Evolutionary conservation across 2,329 filamentous ascomycete species (phyloP).

Genomic region (Penicillium vulpinum): DNA sequence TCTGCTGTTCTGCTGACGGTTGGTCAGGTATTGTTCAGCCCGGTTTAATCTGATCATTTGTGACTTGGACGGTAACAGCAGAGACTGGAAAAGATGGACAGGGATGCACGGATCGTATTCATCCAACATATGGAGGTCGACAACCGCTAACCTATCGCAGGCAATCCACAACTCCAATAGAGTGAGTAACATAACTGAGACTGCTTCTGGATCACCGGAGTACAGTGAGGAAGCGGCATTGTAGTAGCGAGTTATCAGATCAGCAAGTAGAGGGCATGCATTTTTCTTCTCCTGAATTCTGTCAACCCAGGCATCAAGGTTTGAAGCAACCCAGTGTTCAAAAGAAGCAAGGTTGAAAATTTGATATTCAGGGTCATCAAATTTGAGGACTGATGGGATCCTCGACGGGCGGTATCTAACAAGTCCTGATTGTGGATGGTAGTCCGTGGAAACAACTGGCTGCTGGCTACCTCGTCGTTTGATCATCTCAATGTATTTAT

Average conservation of each 20-base stretch:
- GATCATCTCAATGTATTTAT: no score
- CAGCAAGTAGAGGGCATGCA: slow-evolving; percentile 31
- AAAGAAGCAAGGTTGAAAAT: slow-evolving; percentile 40
- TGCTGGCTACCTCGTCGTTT: background rate
- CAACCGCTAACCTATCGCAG: slow-evolving; percentile 53
- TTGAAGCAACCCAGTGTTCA: slow-evolving; percentile 51
- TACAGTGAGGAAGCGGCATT: slow-evolving; percentile 35
- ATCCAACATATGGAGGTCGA: slow-evolving; percentile 45
- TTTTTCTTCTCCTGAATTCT: slow-evolving; percentile 11
- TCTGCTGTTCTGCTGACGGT: slow-evolving; percentile 28
- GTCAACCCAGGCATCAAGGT: slow-evolving; percentile 45
- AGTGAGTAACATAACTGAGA: slow-evolving; percentile 59
- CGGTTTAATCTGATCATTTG: slow-evolving; percentile 24
- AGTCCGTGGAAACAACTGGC: background rate
- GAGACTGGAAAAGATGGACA: slow-evolving; percentile 12
- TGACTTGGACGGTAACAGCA: slow-evolving; percentile 23
- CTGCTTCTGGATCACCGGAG: slow-evolving; percentile 43
- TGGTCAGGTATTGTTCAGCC: slow-evolving; percentile 52
- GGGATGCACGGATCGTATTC: slow-evolving; percentile 53
- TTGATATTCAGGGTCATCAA: slow-evolving; percentile 13
- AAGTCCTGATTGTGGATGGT: background rate
- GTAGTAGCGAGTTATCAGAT: slow-evolving; percentile 40
- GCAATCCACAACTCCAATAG: slow-evolving; percentile 61
- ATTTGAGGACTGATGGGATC: no score
- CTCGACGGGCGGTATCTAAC: no score